Percentiles rank a stretch among this genome's conserved stretches.
These are phyloP conservation scores for Aquanectria penicillioides DNA, from an alignment of 2,329 filamentous ascomycete genomes.

Conservation along the genomic window DNA sequence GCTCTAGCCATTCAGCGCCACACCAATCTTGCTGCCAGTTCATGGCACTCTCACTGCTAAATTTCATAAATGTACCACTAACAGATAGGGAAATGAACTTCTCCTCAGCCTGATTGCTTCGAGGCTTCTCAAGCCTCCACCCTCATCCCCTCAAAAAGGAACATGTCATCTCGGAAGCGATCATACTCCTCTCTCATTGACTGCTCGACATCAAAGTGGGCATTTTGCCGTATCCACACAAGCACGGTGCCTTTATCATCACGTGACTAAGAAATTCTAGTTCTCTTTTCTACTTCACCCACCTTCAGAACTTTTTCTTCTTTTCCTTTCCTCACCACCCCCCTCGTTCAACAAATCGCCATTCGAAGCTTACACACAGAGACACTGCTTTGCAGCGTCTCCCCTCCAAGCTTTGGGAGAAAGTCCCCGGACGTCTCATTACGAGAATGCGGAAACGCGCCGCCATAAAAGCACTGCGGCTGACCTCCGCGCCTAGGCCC, in stretches of 20 bases:
- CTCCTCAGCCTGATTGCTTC: too few relatives aligned
- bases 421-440: constrained; percentile 96
- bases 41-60: too few relatives aligned
- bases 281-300: constrained; percentile 10
- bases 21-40: too few relatives aligned
- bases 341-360: constrained; percentile 99
- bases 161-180: neutral
- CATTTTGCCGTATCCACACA: neutral
- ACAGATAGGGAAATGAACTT: too few relatives aligned
- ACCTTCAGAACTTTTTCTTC: constrained; percentile 27
- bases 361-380: constrained; percentile 99
- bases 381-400: constrained; percentile 52
- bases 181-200: neutral
- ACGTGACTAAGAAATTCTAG: constrained; percentile 8
- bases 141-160: neutral
- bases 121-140: neutral
- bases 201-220: neutral
- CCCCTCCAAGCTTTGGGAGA: constrained; percentile 89
- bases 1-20: too few relatives aligned
- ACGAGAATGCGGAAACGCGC: constrained; percentile 89
- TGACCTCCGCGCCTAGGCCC: constrained; percentile 74
- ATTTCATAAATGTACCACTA: too few relatives aligned
- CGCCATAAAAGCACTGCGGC: constrained; percentile 99
- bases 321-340: constrained; percentile 58
- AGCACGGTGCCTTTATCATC: neutral